Conservation (phyloP, 768 basidiomycete species). For the Phlebiopsis flavidoalba region DNA sequence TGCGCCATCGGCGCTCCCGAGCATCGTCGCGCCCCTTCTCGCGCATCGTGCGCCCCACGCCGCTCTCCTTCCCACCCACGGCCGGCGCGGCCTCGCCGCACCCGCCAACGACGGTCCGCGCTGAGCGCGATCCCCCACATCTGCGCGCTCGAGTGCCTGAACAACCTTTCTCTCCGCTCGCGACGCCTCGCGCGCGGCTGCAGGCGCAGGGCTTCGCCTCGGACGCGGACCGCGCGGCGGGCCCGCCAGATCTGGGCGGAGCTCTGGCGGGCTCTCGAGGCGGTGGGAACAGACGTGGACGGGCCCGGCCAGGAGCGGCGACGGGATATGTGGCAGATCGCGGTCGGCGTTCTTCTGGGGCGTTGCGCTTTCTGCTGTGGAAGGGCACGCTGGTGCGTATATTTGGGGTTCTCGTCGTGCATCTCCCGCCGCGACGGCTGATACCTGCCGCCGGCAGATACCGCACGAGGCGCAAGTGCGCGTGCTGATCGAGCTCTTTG, state of each 20-base stretch:
- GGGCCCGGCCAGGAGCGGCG: constrained; percentile 63
- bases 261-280: constrained; percentile 57
- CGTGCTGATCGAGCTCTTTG: constrained; percentile 62
- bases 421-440: constrained; percentile 18
- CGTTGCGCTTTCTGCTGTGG: constrained; percentile 71
- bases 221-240: constrained; percentile 42
- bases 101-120: constrained; percentile 83
- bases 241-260: constrained; percentile 56
- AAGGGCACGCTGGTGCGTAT: constrained; percentile 54
- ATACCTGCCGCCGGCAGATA: constrained; percentile 24
- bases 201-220: constrained; percentile 16
- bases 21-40: constrained; percentile 65
- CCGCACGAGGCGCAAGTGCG: constrained; percentile 59
- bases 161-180: constrained; percentile 78
- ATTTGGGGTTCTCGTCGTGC: constrained; percentile 1
- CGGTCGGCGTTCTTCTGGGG: constrained; percentile 86
- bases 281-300: constrained; percentile 52
- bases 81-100: constrained; percentile 60
- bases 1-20: constrained; percentile 24
- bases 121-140: constrained; percentile 82
- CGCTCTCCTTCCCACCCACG: constrained; percentile 77
- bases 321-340: constrained; percentile 73
- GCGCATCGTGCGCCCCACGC: constrained; percentile 67
- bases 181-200: constrained; percentile 35
- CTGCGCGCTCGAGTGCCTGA: constrained; percentile 83